Percentiles rank a stretch among this genome's conserved stretches.
These are phyloP conservation scores for Hypomyces rosellus DNA, from an alignment of 2,329 filamentous ascomycete species.

Conservation along the genomic window DNA sequence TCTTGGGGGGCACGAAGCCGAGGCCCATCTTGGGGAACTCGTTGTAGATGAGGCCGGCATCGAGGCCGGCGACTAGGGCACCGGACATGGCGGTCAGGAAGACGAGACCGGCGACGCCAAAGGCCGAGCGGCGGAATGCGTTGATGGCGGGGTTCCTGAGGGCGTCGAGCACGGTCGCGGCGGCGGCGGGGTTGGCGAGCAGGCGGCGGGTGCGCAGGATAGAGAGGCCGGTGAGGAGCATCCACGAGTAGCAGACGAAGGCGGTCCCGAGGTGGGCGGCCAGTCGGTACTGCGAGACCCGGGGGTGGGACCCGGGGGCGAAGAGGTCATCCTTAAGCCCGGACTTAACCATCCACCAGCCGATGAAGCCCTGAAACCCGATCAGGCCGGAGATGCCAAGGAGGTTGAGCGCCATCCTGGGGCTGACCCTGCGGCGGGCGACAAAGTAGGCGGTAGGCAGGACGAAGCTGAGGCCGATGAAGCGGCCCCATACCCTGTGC, in stretches of 20 bases:
- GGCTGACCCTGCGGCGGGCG: constrained; percentile 68
- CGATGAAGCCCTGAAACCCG: constrained; percentile 89
- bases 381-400: constrained; percentile 82
- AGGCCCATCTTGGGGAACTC: constrained; percentile 95
- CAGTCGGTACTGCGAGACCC: constrained; percentile 90
- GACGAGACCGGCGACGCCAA: constrained; percentile 65
- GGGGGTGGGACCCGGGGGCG: constrained; percentile 79
- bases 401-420: constrained; percentile 69
- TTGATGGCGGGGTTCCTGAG: constrained; percentile 63
- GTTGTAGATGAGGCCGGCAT: constrained; percentile 97
- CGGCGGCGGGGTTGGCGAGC: constrained; percentile 58
- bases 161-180: constrained; percentile 52
- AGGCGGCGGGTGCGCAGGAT: constrained; percentile 74
- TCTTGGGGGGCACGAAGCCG: constrained; percentile 71
- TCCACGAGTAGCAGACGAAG: constrained; percentile 88
- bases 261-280: constrained; percentile 84
- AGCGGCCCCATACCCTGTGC: constrained; percentile 87
- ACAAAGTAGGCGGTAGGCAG: constrained; percentile 86
- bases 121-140: constrained; percentile 66
- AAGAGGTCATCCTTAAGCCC: constrained; percentile 95
- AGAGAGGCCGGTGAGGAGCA: constrained; percentile 82
- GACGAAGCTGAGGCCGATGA: constrained; percentile 86
- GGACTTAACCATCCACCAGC: constrained; percentile 99
- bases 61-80: constrained; percentile 86
- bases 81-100: constrained; percentile 92